A percentile compares a stretch with the other conserved stretches of the same genome.
Evolutionary conservation across 768 basidiomycete genomes (phyloP).

Genomic region (Russula vinacea): DNA sequence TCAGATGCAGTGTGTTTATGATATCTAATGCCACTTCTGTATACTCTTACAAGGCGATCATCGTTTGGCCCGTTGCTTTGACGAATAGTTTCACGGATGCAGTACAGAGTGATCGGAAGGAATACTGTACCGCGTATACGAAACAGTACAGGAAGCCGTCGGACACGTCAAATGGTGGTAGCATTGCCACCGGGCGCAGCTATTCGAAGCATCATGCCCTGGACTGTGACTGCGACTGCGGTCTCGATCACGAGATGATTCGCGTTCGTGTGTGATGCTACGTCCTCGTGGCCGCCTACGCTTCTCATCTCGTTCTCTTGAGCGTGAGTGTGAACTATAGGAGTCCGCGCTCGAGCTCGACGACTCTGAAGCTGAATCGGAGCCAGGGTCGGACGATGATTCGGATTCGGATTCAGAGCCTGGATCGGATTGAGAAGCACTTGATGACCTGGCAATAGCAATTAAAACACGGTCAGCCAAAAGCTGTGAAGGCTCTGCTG

Average conservation of each 20-base stretch:
- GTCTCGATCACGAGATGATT: slow-evolving; percentile 20
- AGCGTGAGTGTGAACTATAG: slow-evolving; percentile 38
- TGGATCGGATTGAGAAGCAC: slow-evolving; percentile 1
- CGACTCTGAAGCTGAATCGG: slow-evolving; percentile 47
- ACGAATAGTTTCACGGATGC: not conserved
- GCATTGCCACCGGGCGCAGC: not conserved
- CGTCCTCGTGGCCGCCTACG: slow-evolving; percentile 40
- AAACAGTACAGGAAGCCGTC: not conserved
- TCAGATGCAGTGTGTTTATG: slow-evolving; percentile 27
- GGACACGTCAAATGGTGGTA: not conserved
- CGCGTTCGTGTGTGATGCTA: slow-evolving; percentile 26
- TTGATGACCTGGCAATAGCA: slow-evolving; percentile 16
- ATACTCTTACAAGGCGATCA: not conserved
- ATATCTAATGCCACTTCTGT: not conserved
- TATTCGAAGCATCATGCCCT: slow-evolving; percentile 9
- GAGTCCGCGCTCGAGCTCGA: slow-evolving; percentile 48
- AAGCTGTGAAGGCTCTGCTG: slow-evolving; percentile 25
- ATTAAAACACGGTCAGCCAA: not conserved
- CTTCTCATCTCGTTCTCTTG: slow-evolving; percentile 42
- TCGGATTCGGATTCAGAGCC: slow-evolving; percentile 28
- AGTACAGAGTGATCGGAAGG: not conserved
- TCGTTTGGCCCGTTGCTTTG: too few species aligned
- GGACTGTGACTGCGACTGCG: slow-evolving; percentile 13
- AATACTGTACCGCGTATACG: not conserved
- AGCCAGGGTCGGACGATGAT: slow-evolving; percentile 38